Conservation (phyloP, 495 filamentous ascomycete species). For the Penicillium cinerascens region DNA sequence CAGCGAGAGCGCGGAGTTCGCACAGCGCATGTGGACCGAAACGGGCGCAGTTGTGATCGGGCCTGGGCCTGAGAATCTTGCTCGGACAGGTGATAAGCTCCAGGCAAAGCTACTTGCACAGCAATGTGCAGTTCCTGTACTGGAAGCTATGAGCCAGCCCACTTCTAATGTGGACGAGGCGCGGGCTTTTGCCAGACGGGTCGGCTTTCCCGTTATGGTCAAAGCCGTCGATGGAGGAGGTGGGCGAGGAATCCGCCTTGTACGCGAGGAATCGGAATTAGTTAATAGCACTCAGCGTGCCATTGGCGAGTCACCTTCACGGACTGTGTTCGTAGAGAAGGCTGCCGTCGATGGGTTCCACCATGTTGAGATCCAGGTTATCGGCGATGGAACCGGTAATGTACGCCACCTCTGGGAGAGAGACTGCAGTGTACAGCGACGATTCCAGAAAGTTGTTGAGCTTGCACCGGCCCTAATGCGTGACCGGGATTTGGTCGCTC, state of each 20-base stretch:
- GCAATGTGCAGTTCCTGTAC: conserved; percentile 51
- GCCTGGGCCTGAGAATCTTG: conserved; percentile 49
- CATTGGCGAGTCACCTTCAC: conserved; percentile 49
- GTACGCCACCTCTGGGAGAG: conserved; percentile 54
- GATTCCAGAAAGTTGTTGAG: conserved; percentile 55
- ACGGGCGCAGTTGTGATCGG: conserved; percentile 50
- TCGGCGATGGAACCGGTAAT: conserved; percentile 52
- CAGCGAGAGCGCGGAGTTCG: conserved; percentile 55
- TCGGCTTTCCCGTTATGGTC: conserved; percentile 57
- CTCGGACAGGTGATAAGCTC: conserved; percentile 54
- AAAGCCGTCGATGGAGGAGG: conserved; percentile 53
- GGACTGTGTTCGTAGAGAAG: conserved; percentile 52
- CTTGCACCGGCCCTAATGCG: conserved; percentile 41
- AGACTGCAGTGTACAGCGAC: conserved; percentile 58
- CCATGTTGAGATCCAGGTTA: conserved; percentile 57
- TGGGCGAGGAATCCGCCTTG: conserved; percentile 47
- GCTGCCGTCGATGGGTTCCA: conserved; percentile 48
- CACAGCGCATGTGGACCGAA: conserved; percentile 48
- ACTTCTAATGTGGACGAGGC: conserved; percentile 39
- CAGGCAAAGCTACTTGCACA: conserved; percentile 52
- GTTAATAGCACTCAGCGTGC: conserved; percentile 40
- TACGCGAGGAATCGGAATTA: conserved; percentile 34
- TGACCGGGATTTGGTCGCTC: conserved; percentile 35
- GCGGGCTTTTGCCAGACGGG: conserved; percentile 37
- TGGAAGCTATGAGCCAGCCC: conserved; percentile 45